Base-by-base conservation (phyloP, 2,329 filamentous ascomycete species). In the Conoideocrella luteorostrata region DNA sequence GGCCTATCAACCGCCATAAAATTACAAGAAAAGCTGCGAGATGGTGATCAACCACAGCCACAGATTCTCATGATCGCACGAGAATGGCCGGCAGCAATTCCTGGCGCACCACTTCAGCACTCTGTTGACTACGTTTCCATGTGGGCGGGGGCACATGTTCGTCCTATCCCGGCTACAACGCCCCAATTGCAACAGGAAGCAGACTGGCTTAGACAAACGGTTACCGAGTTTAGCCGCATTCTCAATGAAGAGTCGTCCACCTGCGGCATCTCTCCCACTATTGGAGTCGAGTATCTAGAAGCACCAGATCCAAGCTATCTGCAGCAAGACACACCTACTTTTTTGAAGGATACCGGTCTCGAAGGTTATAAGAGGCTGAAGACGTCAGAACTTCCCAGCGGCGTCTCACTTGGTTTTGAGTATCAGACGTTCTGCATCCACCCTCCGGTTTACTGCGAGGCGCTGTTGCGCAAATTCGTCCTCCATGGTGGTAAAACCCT, bases 121-220 rank as follows among this genome's bases (percentile, higher is more conserved):
- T 65, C 62, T 0, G 50, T 52, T 18, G 55, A 78, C 61, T 79
- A 71, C 54, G 72, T 75, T 11, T 78, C 75, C 23, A 74, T 75
- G 41, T 78, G 74, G 75, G 75, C 68, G 29, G 75, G 75, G 10
- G 75, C 75, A 2, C 74, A 79, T 53, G 74, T 77, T 50, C 67
- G 74, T 33, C 74, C 69, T 52, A 69, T 77, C 26, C 69, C 70
- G 2, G 60, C 55, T 2, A 55, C 55, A 5, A 62, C 60, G 6
- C 50, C 60, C 2, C 62, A 65, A 34, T 44, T 64, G 1, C 50
- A 39, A 5, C 56, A 55, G 15, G 62, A 65, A 44, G 62, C 62
- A 1, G 36, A 43, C 1, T 65, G 62, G 62, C 37, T 65, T 2
- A 62, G 51, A 43, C 26, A 45, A 2, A 58, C 62, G 0, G 51